Percentiles rank a stretch among this genome's conserved stretches.
Evolutionary conservation across 2,329 filamentous ascomycete genomes (phyloP).

Genomic region (Cytospora chrysosperma): DNA sequence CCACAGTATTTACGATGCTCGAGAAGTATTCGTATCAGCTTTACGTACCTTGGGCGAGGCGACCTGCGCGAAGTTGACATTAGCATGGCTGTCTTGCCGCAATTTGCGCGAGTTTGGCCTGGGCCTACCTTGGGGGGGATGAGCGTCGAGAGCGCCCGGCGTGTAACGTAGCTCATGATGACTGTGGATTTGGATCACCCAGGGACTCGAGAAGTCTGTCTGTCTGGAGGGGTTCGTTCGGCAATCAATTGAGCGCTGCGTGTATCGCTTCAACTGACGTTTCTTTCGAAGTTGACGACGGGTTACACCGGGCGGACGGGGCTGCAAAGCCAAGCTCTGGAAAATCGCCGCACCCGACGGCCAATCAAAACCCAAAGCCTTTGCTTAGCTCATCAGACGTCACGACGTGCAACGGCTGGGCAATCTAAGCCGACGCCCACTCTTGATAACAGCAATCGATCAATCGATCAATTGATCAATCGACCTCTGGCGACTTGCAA

Average conservation of each 20-base stretch:
- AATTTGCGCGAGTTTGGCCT: slow-evolving; percentile 33
- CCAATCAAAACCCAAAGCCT: slow-evolving; percentile 27
- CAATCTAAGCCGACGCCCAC: neutral
- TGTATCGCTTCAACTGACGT: slow-evolving; percentile 27
- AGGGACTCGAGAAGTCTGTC: neutral
- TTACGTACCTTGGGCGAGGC: slow-evolving; percentile 78
- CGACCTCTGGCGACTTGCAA: slow-evolving; percentile 10
- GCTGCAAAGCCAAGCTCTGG: slow-evolving; percentile 33
- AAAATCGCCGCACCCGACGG: slow-evolving; percentile 32
- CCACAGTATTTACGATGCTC: neutral
- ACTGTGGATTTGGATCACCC: slow-evolving; percentile 32
- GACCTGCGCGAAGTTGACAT: slow-evolving; percentile 53
- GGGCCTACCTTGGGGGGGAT: slow-evolving; percentile 95
- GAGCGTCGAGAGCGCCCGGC: slow-evolving; percentile 93
- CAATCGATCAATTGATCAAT: neutral
- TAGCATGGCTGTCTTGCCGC: slow-evolving; percentile 35
- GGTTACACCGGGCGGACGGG: slow-evolving; percentile 19
- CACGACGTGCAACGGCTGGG: slow-evolving; percentile 6
- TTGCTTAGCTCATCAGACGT: slow-evolving; percentile 16
- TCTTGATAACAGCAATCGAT: neutral
- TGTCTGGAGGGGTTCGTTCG: slow-evolving; percentile 26
- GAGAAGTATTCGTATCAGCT: slow-evolving; percentile 14
- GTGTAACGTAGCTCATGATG: slow-evolving; percentile 91
- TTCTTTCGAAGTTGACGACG: slow-evolving; percentile 18
- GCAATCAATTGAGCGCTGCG: slow-evolving; percentile 38